A percentile compares a stretch with the other conserved stretches of the same genome.
Evolutionary conservation across 371 early-diverging fungal species (phyloP).

Genomic region (Syncephalastrum sp.): DNA sequence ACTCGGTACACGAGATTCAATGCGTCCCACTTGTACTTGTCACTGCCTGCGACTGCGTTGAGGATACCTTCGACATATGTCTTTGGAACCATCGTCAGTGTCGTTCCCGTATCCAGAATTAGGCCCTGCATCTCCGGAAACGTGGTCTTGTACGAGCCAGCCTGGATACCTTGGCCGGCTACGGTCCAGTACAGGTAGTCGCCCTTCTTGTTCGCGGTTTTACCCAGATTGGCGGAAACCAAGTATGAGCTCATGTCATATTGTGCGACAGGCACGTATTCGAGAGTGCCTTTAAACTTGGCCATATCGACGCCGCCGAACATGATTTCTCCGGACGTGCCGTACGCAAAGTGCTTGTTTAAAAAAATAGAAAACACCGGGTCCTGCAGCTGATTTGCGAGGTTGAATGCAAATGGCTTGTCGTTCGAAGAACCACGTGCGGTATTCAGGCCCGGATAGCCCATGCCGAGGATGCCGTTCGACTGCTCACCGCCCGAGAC

Average conservation of each 20-base stretch:
- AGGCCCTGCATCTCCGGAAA: conserved; percentile 10
- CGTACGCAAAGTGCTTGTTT: conserved; percentile 10
- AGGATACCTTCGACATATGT: conserved; percentile 16
- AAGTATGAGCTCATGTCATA: conserved; percentile 17
- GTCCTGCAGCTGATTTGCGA: conserved; percentile 17
- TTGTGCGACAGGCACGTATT: conserved; percentile 24
- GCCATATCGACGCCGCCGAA: conserved; percentile 27
- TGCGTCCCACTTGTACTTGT: conserved; percentile 10
- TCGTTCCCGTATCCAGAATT: conserved; percentile 35
- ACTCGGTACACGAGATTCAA: conserved; percentile 16
- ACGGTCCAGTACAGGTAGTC: conserved; percentile 25
- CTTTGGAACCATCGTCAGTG: conserved; percentile 22
- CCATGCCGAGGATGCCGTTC: conserved; percentile 34
- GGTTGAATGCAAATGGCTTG: conserved; percentile 21
- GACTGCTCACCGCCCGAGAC: conserved; percentile 15
- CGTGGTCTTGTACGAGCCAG: not conserved
- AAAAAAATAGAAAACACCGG: conserved; percentile 31
- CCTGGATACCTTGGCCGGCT: conserved; percentile 17
- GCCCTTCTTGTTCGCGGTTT: conserved; percentile 5
- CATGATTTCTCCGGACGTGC: conserved; percentile 23
- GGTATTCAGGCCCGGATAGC: conserved; percentile 21
- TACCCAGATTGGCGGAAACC: conserved; percentile 15
- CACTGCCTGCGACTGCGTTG: conserved; percentile 14
- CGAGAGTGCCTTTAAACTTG: conserved; percentile 17
- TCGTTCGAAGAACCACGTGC: conserved; percentile 16